These are phyloP conservation scores for Pythium guiyangense DNA, from an alignment of 352 stramenopile genomes.

Conservation along the genomic window DNA sequence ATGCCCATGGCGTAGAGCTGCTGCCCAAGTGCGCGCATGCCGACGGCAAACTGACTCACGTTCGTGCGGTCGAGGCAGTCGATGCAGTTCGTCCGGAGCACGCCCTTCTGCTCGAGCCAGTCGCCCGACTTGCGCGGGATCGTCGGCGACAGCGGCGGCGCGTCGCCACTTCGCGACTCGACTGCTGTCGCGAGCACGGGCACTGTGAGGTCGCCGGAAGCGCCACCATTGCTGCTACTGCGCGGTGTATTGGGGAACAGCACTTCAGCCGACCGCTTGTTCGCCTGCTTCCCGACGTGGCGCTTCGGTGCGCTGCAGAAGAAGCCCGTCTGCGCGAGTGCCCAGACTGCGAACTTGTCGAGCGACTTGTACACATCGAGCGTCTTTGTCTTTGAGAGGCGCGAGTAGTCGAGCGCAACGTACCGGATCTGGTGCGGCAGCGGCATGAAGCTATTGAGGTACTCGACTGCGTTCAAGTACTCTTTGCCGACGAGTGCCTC, in stretches of 20 bases:
- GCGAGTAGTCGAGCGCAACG: conserved; percentile 95
- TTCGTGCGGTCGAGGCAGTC: conserved; percentile 90
- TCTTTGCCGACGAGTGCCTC: conserved; percentile 98
- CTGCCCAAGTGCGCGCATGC: conserved; percentile 90
- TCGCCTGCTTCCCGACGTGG: conserved; percentile 56
- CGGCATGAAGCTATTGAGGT: conserved; percentile 95
- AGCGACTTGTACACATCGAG: conserved; percentile 93
- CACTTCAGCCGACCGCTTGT: conserved; percentile 48
- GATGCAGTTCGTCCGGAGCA: conserved; percentile 99
- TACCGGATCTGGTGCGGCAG: conserved; percentile 95
- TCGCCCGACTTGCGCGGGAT: conserved; percentile 80
- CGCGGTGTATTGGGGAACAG: conserved; percentile 21
- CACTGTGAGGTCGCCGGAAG: background rate
- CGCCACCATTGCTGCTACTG: background rate
- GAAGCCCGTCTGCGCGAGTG: conserved; percentile 96
- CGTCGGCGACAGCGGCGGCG: conserved; percentile 43
- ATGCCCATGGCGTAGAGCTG: conserved; percentile 98
- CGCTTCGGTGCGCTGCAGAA: conserved; percentile 93
- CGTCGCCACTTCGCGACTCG: conserved; percentile 7
- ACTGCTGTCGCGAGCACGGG: background rate
- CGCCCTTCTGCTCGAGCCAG: conserved; percentile 95
- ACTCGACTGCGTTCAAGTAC: conserved; percentile 96
- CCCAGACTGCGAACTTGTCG: conserved; percentile 95
- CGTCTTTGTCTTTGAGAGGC: conserved; percentile 92
- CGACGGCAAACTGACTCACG: conserved; percentile 84